Conservation (phyloP, 306 rosid genomes). For the Ormosia semicastrata region DNA sequence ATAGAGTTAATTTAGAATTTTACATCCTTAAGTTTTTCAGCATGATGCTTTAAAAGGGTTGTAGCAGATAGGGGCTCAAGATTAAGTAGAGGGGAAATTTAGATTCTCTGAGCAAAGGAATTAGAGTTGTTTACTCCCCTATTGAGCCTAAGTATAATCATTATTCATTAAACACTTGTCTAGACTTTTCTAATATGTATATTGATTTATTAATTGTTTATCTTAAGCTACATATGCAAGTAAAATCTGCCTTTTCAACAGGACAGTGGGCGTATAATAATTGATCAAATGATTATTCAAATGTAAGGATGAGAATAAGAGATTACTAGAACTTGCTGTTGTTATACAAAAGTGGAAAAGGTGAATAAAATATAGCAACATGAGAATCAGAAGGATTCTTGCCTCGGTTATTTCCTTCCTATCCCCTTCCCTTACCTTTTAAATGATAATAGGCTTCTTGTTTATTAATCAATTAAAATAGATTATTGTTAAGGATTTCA, state of each 20-base stretch:
- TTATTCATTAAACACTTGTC: too few relatives aligned
- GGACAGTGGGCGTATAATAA: background rate
- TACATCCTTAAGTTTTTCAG: background rate
- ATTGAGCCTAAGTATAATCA: too few relatives aligned
- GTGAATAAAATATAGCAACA: background rate
- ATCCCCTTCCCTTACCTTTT: background rate
- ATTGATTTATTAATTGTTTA: too few relatives aligned
- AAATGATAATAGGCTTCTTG: background rate
- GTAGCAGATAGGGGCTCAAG: too few relatives aligned
- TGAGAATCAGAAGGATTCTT: background rate
- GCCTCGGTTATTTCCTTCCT: background rate
- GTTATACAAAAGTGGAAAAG: background rate
- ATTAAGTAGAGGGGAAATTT: too few relatives aligned
- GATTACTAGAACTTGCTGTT: background rate
- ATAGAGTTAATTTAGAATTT: background rate
- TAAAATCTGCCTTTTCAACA: background rate
- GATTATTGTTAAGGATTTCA: background rate
- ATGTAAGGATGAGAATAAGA: background rate
- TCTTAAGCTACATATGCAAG: too few relatives aligned
- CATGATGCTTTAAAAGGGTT: background rate
- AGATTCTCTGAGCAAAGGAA: too few relatives aligned
- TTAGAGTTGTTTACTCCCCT: too few relatives aligned
- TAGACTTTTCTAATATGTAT: too few relatives aligned
- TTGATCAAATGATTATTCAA: background rate
- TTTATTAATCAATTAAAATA: background rate